Evolutionary conservation across 2,329 filamentous ascomycete genomes (phyloP).

Genomic region (Sclerotiophoma versabilis): DNA sequence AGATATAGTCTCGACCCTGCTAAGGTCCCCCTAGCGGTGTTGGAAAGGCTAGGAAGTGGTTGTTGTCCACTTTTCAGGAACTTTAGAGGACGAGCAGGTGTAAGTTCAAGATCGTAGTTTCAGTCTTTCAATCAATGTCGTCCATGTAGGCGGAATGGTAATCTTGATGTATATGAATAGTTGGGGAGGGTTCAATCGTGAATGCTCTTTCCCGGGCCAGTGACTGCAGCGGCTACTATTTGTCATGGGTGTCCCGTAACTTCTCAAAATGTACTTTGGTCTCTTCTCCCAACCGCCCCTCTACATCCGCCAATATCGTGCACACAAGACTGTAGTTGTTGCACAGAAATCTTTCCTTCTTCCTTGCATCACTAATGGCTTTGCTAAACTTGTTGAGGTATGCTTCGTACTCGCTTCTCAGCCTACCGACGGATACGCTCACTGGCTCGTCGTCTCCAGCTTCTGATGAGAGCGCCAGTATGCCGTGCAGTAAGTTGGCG

Average conservation of each 20-base stretch:
- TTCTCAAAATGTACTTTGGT: slow-evolving; percentile 77
- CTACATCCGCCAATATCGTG: slow-evolving; percentile 80
- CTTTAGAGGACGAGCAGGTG: too few relatives aligned
- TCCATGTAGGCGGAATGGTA: too few relatives aligned
- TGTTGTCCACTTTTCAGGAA: too few relatives aligned
- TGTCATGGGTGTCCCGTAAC: slow-evolving; percentile 55
- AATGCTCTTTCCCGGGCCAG: background rate
- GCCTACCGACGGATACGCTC: slow-evolving; percentile 75
- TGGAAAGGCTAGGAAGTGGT: too few relatives aligned
- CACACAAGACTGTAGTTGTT: slow-evolving; percentile 97
- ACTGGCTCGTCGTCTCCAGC: slow-evolving; percentile 95
- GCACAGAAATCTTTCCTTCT: slow-evolving; percentile 85
- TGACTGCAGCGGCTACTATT: slow-evolving; percentile 5
- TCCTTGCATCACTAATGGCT: slow-evolving; percentile 76
- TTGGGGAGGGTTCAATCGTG: background rate
- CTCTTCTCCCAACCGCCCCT: slow-evolving; percentile 76
- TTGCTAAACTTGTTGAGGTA: slow-evolving; percentile 82
- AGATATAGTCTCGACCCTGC: too few relatives aligned
- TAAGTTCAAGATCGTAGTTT: background rate
- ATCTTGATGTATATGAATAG: background rate
- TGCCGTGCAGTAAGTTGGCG: slow-evolving; percentile 86
- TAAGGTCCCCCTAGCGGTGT: too few relatives aligned
- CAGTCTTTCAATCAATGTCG: too few relatives aligned
- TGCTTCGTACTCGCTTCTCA: slow-evolving; percentile 82
- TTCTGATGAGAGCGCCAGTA: slow-evolving; percentile 83